These are phyloP conservation scores for Glebionis coronaria DNA, from an alignment of 129 eudicot species.

Conservation along the genomic window DNA sequence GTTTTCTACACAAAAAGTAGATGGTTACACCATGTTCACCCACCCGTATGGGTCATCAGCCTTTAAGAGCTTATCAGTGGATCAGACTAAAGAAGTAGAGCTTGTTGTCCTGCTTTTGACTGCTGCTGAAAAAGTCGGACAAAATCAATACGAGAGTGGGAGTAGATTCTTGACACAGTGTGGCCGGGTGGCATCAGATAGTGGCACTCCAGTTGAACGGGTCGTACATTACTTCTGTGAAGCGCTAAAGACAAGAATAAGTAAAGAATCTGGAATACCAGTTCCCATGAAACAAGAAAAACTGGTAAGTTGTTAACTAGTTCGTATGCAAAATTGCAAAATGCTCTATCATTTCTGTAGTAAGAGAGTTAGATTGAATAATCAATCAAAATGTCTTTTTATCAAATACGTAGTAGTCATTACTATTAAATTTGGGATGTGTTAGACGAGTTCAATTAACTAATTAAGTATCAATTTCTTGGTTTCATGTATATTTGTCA, in stretches of 20 bases:
- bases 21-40: constrained; percentile 37
- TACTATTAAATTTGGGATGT: no score
- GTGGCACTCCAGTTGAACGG: constrained; percentile 53
- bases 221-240: constrained; percentile 41
- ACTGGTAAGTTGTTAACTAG: not conserved
- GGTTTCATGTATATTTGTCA: no score
- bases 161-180: constrained; percentile 42
- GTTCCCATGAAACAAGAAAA: constrained; percentile 12
- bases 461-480: no score
- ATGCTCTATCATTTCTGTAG: no score
- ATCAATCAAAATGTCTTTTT: no score
- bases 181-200: constrained; percentile 34
- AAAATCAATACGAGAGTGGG: constrained; percentile 52
- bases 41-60: constrained; percentile 57
- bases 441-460: no score
- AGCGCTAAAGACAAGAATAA: constrained; percentile 42
- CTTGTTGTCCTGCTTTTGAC: constrained; percentile 51
- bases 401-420: no score
- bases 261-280: constrained; percentile 36
- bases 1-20: constrained; percentile 37
- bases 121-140: no score
- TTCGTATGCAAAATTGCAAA: no score
- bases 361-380: no score
- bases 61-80: constrained; percentile 34
- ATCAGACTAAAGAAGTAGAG: constrained; percentile 49